Base-by-base conservation (phyloP, 768 basidiomycete genomes). In the Pisolithus orientalis region DNA sequence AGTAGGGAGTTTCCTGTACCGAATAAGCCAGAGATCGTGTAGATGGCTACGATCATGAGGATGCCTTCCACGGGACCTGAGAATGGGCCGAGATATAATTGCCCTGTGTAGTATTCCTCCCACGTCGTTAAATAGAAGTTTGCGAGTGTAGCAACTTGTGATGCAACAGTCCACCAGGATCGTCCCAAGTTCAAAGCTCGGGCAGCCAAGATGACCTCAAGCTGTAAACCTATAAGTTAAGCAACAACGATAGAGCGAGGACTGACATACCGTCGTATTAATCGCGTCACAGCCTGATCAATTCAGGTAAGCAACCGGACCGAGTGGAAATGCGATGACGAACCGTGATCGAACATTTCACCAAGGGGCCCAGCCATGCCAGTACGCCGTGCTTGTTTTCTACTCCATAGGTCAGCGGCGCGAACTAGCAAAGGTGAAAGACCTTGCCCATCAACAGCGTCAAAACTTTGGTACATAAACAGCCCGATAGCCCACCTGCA, bases 351-450 rank as follows among this genome's bases (percentile, higher is more conserved):
- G 67, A 99, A 99, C 84, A 98, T 86, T 68, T 99, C 90, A 16
- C 96, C 96, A 31, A 98, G 72, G 25, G 95, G 95, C 5, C 96
- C 91, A n/a, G 93, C 88, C 90, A 96, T 98, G 1, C 93, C 93
- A 1, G 94, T 95, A 47, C 95, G 73, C 56, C 96, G 75, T 21
- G 96, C 96, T 70, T 99, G 96, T 67, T 97, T 97, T 14, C 95
- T 92, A 57, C 44, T 42, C 24, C 28, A 2, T 1, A 17, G 27
- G 8, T 47, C 11, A 61, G 42, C 57, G 38, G 50, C 32, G 39
- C 11, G 59, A 44, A 27, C 53, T 55, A 63, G 54, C 47, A 53
- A 56, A 29, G 52, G 13, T 49, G 53, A 16, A 13, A 38, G 38
- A 50, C 28, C 82, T 29, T 57, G 90, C 90, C 90, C 92, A 64